These are phyloP conservation scores for Leptodermis oblonga DNA, from an alignment of 257 asterid genomes.

Conservation along the genomic window DNA sequence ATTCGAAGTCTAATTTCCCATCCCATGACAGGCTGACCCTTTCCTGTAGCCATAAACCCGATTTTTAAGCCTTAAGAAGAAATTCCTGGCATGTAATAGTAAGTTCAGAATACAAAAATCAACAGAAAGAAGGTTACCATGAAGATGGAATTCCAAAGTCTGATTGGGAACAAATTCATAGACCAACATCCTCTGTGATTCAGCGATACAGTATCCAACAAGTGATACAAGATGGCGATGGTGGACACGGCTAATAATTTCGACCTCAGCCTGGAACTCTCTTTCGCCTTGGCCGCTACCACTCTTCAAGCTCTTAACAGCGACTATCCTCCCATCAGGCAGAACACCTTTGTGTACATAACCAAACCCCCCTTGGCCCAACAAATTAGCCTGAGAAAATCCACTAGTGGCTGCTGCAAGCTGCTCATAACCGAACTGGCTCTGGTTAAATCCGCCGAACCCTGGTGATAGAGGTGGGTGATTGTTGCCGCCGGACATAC, in stretches of 20 bases:
- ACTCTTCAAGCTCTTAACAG: constrained; percentile 74
- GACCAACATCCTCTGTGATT: constrained; percentile 63
- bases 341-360: constrained; percentile 76
- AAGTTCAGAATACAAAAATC: too few species aligned
- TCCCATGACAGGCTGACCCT: constrained; percentile 64
- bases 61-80: neutral
- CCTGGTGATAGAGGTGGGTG: constrained; percentile 36
- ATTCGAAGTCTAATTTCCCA: constrained; percentile 76
- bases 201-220: constrained; percentile 82
- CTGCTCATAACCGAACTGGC: constrained; percentile 63
- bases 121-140: constrained; percentile 35
- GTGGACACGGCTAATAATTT: constrained; percentile 90
- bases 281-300: constrained; percentile 98
- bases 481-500: constrained; percentile 28
- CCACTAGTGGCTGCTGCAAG: constrained; percentile 60
- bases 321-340: constrained; percentile 51
- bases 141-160: constrained; percentile 83
- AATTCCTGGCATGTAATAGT: neutral
- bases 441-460: constrained; percentile 38
- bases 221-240: constrained; percentile 95
- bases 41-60: constrained; percentile 37
- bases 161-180: constrained; percentile 76
- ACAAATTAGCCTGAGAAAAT: constrained; percentile 57
- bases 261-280: constrained; percentile 96
- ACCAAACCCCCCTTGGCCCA: constrained; percentile 95